A percentile compares a stretch with the other conserved stretches of the same genome.
Evolutionary conservation across 2,329 filamentous ascomycete genomes (phyloP).

Genomic region (Coleophoma crateriformis): DNA sequence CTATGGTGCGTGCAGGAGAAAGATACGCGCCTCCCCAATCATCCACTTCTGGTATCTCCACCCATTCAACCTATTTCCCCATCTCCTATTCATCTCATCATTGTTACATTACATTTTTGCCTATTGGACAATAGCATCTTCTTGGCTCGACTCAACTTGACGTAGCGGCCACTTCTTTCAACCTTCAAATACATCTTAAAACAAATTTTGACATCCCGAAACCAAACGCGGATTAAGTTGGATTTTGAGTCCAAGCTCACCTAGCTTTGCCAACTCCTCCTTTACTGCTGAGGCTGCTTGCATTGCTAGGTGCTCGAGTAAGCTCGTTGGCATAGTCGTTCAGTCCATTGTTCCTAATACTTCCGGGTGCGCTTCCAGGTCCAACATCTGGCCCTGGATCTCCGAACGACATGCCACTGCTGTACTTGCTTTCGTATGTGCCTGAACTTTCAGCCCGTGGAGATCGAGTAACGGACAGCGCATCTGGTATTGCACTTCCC

Average conservation of each 20-base stretch:
- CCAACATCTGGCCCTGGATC: constrained; percentile 51
- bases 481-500: not conserved
- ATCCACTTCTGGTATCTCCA: too few relatives aligned
- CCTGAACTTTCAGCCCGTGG: constrained; percentile 3
- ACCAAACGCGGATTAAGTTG: too few relatives aligned
- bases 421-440: constrained; percentile 20
- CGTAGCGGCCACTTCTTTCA: too few relatives aligned
- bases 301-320: constrained; percentile 3
- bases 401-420: constrained; percentile 33
- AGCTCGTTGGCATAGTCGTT: not conserved
- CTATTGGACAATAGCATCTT: not conserved
- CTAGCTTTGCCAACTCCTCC: constrained; percentile 19
- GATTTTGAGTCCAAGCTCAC: not conserved
- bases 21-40: too few relatives aligned
- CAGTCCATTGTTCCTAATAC: constrained; percentile 10
- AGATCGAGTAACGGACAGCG: constrained; percentile 3
- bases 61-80: too few relatives aligned
- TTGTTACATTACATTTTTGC: too few relatives aligned
- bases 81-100: too few relatives aligned
- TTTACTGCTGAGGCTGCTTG: constrained; percentile 13
- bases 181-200: too few relatives aligned
- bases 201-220: too few relatives aligned
- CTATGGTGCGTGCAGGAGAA: too few relatives aligned
- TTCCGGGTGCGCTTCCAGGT: constrained; percentile 20
- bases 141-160: not conserved